Percentiles rank a stretch among this genome's conserved stretches.
These are phyloP conservation scores for Lasiodiplodia sp. DNA, from an alignment of 2,329 filamentous ascomycete genomes.

Conservation along the genomic window DNA sequence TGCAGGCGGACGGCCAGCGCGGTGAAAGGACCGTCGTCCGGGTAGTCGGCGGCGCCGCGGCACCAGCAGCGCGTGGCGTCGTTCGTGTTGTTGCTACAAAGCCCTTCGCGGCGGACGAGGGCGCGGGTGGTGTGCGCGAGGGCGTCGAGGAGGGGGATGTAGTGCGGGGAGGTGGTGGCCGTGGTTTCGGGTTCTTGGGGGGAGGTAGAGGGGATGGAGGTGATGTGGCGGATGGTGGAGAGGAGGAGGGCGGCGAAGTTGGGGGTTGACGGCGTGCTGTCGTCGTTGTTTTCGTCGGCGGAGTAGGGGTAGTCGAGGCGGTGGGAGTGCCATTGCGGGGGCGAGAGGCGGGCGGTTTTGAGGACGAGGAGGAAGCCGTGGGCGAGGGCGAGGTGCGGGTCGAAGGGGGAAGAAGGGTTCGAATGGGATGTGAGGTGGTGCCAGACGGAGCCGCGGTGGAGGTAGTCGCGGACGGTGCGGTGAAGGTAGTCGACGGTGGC, in stretches of 20 bases:
- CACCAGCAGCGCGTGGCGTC: slow-evolving; percentile 3
- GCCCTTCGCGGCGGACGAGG: background rate
- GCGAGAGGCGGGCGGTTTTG: background rate
- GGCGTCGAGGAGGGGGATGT: background rate
- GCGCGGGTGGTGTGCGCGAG: background rate
- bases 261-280: background rate
- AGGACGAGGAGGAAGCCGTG: slow-evolving; percentile 13
- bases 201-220: background rate
- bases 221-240: background rate
- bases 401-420: background rate
- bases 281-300: background rate
- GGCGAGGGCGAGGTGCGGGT: slow-evolving; percentile 20
- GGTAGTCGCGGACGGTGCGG: slow-evolving; percentile 30
- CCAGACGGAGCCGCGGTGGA: slow-evolving; percentile 25
- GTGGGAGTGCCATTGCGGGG: background rate
- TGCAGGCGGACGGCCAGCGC: background rate
- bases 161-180: background rate
- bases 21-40: background rate
- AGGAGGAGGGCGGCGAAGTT: slow-evolving; percentile 1
- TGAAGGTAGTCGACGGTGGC: slow-evolving; percentile 28
- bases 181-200: background rate
- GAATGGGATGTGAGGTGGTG: background rate
- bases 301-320: background rate
- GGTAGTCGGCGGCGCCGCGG: slow-evolving; percentile 9
- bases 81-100: background rate